phyloP scores from a whole-genome alignment of 495 filamentous ascomycete genomes.

The Darksidea phi region DNA sequence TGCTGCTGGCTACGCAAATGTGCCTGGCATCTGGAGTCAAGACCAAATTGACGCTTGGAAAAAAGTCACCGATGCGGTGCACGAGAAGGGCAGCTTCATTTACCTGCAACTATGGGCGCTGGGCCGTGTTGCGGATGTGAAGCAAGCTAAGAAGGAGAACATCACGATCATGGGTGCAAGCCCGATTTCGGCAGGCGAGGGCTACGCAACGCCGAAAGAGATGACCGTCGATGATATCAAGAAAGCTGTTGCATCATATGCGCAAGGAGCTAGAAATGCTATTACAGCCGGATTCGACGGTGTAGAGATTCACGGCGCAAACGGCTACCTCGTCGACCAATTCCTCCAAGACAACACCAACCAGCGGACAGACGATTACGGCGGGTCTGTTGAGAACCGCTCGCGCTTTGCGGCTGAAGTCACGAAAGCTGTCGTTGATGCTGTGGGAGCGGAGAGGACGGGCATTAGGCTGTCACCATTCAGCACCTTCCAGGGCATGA shows the following conservation, averaged over 20 bases:
- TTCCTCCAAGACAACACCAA: conserved; percentile 66
- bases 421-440: conserved; percentile 58
- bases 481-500: conserved; percentile 57
- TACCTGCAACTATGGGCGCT: conserved; percentile 16
- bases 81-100: conserved; percentile 24
- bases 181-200: conserved; percentile 9
- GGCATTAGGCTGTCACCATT: conserved; percentile 65
- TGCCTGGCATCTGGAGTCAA: conserved; percentile 17
- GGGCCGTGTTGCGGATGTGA: conserved; percentile 44
- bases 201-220: conserved; percentile 1
- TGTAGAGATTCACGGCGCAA: conserved; percentile 69
- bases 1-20: conserved; percentile 13
- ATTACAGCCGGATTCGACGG: conserved; percentile 66
- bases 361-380: conserved; percentile 61
- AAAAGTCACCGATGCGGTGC: conserved; percentile 15
- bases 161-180: conserved; percentile 30
- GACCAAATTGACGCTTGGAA: conserved; percentile 25
- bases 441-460: conserved; percentile 60
- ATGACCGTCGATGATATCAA: conserved; percentile 21
- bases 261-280: not conserved
- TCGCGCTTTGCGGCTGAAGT: conserved; percentile 63
- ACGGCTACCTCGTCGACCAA: conserved; percentile 73
- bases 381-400: conserved; percentile 68
- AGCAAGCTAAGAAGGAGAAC: conserved; percentile 43
- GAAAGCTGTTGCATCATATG: conserved; percentile 3